These are phyloP conservation scores for Penicillium sp. DNA, from an alignment of 2,329 filamentous ascomycete species.

Conservation along the genomic window DNA sequence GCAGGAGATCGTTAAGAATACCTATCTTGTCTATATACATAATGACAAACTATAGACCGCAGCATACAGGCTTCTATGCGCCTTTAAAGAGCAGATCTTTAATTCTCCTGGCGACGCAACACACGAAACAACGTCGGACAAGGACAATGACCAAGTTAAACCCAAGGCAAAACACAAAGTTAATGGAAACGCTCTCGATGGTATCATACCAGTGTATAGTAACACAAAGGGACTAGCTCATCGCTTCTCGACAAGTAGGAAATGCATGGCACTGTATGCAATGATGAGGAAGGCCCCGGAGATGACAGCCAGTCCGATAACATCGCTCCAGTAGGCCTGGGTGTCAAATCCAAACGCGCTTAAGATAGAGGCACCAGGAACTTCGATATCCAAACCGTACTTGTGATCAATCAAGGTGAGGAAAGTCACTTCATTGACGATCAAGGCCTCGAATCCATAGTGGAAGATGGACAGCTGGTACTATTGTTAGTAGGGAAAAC, in stretches of 20 bases:
- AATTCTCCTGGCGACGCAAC: background rate
- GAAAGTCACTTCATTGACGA: constrained; percentile 94
- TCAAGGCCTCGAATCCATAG: constrained; percentile 92
- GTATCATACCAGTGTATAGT: background rate
- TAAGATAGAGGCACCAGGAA: constrained; percentile 89
- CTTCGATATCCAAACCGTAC: constrained; percentile 93
- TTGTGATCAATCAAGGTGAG: constrained; percentile 89
- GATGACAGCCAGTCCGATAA: constrained; percentile 77
- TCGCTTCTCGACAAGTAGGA: constrained; percentile 85
- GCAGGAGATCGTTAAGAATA: background rate
- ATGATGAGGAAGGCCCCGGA: constrained; percentile 79
- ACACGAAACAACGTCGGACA: background rate
- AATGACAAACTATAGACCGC: background rate
- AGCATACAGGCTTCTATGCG: background rate
- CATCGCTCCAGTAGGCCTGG: constrained; percentile 78
- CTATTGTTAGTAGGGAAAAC: constrained; percentile 26
- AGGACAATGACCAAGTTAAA: background rate
- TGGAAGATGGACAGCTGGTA: constrained; percentile 87
- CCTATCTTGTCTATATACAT: constrained; percentile 12
- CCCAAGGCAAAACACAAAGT: background rate
- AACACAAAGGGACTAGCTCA: constrained; percentile 40
- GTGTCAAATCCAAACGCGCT: constrained; percentile 95
- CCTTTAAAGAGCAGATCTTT: background rate
- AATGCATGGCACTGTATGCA: constrained; percentile 89
- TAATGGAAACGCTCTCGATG: background rate